phyloP scores from a whole-genome alignment of 352 stramenopile species.

The Globisporangium takayamanum region DNA sequence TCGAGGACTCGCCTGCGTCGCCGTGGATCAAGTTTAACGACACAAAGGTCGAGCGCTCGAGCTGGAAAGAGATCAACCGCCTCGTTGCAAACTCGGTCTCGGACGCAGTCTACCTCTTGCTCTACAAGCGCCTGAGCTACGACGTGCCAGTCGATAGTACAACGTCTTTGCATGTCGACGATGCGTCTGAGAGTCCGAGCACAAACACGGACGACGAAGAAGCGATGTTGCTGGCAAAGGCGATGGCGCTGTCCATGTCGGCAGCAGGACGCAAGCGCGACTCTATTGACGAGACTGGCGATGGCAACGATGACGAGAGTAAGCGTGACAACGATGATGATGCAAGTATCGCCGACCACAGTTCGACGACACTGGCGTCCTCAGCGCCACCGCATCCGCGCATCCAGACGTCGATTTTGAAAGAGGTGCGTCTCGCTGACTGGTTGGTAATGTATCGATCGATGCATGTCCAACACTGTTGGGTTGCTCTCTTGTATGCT shows the following conservation, averaged over 20 bases:
- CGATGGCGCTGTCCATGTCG: slow-evolving; percentile 87
- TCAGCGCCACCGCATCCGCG: neutral
- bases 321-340: slow-evolving; percentile 8
- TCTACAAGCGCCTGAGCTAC: slow-evolving; percentile 86
- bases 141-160: slow-evolving; percentile 6
- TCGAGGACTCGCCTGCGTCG: slow-evolving; percentile 66
- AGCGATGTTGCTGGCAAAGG: slow-evolving; percentile 82
- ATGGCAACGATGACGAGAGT: slow-evolving; percentile 7
- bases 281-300: slow-evolving; percentile 27
- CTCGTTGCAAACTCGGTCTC: slow-evolving; percentile 73
- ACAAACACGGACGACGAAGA: slow-evolving; percentile 55
- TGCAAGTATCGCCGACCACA: neutral
- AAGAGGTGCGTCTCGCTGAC: slow-evolving; percentile 31
- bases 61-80: slow-evolving; percentile 79
- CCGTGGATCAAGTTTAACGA: slow-evolving; percentile 92
- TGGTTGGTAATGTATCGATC: neutral
- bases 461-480: neutral
- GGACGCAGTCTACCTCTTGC: slow-evolving; percentile 83
- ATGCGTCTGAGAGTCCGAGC: slow-evolving; percentile 9
- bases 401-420: slow-evolving; percentile 43
- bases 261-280: slow-evolving; percentile 43
- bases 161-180: neutral
- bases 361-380: neutral
- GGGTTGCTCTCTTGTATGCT: neutral
- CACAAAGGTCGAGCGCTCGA: slow-evolving; percentile 69